Evolutionary conservation across 2,329 filamentous ascomycete genomes (phyloP), one percentile per base, ranked within the genome.

Genomic region (Penicillium brasilianum): DNA sequence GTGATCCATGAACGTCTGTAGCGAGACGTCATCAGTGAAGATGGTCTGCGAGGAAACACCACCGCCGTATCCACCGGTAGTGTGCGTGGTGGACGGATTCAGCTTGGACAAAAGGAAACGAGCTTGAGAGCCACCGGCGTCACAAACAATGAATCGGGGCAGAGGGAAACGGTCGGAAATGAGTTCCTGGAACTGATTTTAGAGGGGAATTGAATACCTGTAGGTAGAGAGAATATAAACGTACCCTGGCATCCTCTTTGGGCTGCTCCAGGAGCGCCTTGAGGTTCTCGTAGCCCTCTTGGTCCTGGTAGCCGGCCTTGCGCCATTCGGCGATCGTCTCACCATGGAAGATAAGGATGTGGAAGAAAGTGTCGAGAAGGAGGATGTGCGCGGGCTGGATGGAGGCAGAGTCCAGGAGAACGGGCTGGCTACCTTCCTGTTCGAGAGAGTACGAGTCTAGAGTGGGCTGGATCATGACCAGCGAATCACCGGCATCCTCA

Each of bases 1-100:
- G 80, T 98, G 93, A 73, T 99, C 95, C 95, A 99, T 99, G 76
- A 99, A 99, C 1, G 94, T 98, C 79, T 98, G 94, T 74, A 99
- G 82, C 57, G 93, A 97, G 57, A 99, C 95, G 77, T 99, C 95
- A 73, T 99, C 95, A 0, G 95, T 99, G 81, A 99, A 99, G 71
- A 99, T 99, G 5, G 95, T 99, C 79, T 99, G 95, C 9, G 94
- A 93, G 50, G 90, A 93, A 73, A 90, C 88, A 52, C 94, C 91
- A 63, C 93, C 93, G 58, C 95, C 95, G 73, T 97, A 98, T 13
- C 91, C 90, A 56, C 92, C 92, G 0, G 90, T 93, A 0, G 95
- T 97, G 77, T 99, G 95, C 14, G 95, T 99, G 4, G 95, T 99
- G 1, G 92, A 96, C 0, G 95, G 95, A 80, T 99, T 99, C 62